Evolutionary conservation across 768 basidiomycete genomes (phyloP).

Genomic region (Tricholoma furcatifolium): DNA sequence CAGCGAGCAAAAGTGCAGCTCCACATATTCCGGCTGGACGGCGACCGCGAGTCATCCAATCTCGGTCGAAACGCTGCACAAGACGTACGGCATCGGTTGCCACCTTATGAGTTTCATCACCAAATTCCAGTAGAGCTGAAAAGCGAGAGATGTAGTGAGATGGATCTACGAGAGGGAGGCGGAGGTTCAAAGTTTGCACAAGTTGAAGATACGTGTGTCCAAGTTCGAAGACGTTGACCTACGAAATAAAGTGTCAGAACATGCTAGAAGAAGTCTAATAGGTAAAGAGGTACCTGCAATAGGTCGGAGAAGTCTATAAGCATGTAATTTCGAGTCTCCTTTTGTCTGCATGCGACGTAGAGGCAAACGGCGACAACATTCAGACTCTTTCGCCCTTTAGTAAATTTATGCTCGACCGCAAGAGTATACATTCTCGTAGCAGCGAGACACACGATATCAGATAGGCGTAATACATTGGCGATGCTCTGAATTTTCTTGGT

Average conservation of each 20-base stretch:
- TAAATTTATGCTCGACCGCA: constrained; percentile 93
- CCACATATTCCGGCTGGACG: constrained; percentile 98
- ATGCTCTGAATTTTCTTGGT: constrained; percentile 82
- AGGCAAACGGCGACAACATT: constrained; percentile 96
- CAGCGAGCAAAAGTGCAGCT: constrained; percentile 90
- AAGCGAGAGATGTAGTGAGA: constrained; percentile 97
- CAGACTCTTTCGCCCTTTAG: constrained; percentile 86
- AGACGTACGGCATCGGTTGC: constrained; percentile 93
- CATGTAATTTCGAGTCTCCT: constrained; percentile 92
- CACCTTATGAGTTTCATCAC: constrained; percentile 89
- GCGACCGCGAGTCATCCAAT: constrained; percentile 97
- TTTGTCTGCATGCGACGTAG: constrained; percentile 90
- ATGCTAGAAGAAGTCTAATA: not conserved
- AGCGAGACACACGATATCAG: constrained; percentile 75
- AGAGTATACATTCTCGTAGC: constrained; percentile 90
- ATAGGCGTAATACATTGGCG: constrained; percentile 72
- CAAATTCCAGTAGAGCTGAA: constrained; percentile 91
- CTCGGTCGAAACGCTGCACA: constrained; percentile 88
- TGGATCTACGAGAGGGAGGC: constrained; percentile 89
- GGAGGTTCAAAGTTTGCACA: constrained; percentile 81
- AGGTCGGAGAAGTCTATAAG: constrained; percentile 99
- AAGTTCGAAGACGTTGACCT: constrained; percentile 98
- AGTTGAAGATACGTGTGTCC: constrained; percentile 96
- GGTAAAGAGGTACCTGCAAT: constrained; percentile 58
- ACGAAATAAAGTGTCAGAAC: not conserved